These are phyloP conservation scores for Albugo laibachii DNA, from an alignment of 352 stramenopile genomes.

Conservation along the genomic window DNA sequence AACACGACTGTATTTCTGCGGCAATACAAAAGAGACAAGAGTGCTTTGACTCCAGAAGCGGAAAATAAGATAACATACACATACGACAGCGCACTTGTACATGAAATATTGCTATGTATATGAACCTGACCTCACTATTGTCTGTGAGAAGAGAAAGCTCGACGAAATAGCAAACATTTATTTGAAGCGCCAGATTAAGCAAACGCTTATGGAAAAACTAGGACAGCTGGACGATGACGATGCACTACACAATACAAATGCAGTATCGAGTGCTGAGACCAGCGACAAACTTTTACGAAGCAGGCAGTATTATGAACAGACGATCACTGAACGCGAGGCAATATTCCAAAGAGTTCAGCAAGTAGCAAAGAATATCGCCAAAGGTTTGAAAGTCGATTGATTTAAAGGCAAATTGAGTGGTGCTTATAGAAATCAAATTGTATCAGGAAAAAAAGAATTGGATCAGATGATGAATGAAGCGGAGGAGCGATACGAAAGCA, in stretches of 20 bases:
- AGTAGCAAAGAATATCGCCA: slow-evolving; percentile 20
- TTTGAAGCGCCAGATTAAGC: slow-evolving; percentile 35
- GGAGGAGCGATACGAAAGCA: slow-evolving; percentile 19
- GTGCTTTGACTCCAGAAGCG: no score
- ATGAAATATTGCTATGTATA: no score
- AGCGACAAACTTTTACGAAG: slow-evolving; percentile 14
- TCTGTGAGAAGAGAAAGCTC: slow-evolving; percentile 14
- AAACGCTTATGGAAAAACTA: slow-evolving; percentile 57
- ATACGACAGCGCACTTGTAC: no score
- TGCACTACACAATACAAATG: slow-evolving; percentile 15
- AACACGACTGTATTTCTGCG: no score
- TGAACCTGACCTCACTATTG: background rate
- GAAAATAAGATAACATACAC: no score
- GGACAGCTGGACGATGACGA: slow-evolving; percentile 28
- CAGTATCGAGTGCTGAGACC: slow-evolving; percentile 10
- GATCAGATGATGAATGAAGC: slow-evolving; percentile 15
- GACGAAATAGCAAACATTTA: slow-evolving; percentile 26
- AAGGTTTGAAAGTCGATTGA: slow-evolving; percentile 6
- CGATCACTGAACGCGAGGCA: slow-evolving; percentile 19
- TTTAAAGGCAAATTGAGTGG: background rate
- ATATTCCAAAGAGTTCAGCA: slow-evolving; percentile 20
- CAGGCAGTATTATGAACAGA: slow-evolving; percentile 19
- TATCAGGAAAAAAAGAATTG: slow-evolving; percentile 23
- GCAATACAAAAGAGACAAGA: no score
- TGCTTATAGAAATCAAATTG: background rate